Evolutionary conservation across 371 early-diverging fungal species (phyloP), one percentile per base, ranked within the genome.

Genomic region (Saksenaea vasiformis): DNA sequence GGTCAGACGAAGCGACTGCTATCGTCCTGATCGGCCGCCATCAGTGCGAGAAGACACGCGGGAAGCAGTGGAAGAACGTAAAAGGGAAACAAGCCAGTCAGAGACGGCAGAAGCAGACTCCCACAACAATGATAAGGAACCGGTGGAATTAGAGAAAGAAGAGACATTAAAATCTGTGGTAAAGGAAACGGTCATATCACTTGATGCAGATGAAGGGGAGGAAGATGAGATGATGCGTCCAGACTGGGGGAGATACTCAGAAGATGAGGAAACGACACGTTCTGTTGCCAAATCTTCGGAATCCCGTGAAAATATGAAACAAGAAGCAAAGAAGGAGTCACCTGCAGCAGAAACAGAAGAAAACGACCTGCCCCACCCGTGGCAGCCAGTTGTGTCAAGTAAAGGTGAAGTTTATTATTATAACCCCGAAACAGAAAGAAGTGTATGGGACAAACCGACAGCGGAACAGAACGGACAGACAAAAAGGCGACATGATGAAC

Each of bases 161-260:
- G 43, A 41, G 14, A 41, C 14, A 17, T 9, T 17, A 14, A 41
- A 41, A 15, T 5, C 43, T 41, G 19, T 57, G 3, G 26, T 57
- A 13, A 57, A 57, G n/a, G 65, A 65, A 17, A 65, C 58, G 39
- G 65, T 65, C 3, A 65, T 65, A 5, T 51, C 65, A 17, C 41
- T 65, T 9, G 65, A 65, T 22, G 65, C 65, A 13, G 65, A 65
- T 44, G 65, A 65, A 39, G 65, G 60, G 36, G 65, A 65, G 43
- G 65, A 65, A 55, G 27, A 60, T 14, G 65, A 22, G 8, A 22
- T 47, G 4, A 47, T 47, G 51, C 51, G 22, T 8, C 51, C 51
- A 22, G 51, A 47, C 22, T 47, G 51, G 51, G 51, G 51, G 22
- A 22, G 51, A 47, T 17, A 47, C 22, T 47, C 51, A 11, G 51